These are phyloP conservation scores for Beta lomatogona DNA, from an alignment of 179 eudicot species.

Conservation along the genomic window DNA sequence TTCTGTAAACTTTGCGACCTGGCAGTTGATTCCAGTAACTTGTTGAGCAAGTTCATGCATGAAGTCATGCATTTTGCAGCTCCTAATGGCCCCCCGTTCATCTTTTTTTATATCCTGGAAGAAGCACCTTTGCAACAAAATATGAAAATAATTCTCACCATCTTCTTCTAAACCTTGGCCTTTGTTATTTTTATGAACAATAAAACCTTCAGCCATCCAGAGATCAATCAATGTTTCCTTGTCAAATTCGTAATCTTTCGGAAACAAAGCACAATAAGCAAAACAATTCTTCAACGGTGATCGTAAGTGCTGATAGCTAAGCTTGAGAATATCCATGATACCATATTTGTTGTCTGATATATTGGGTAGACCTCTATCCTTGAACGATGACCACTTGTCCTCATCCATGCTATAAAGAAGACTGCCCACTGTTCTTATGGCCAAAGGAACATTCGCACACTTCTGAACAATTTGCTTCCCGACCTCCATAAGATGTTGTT, in stretches of 20 bases:
- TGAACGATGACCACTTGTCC: neutral
- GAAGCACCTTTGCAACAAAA: constrained; percentile 7
- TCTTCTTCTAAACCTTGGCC: constrained; percentile 1
- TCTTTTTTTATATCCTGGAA: constrained; percentile 14
- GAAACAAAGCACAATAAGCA: constrained; percentile 15
- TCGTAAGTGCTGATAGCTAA: constrained; percentile 9
- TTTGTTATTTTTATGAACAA: neutral
- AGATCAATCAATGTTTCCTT: neutral
- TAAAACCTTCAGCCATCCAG: constrained; percentile 22
- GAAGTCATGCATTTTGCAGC: constrained; percentile 12
- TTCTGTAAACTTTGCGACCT: neutral
- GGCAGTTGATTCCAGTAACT: constrained; percentile 12
- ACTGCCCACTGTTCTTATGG: constrained; percentile 18
- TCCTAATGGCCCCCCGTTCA: neutral
- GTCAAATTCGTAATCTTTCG: neutral
- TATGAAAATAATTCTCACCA: constrained; percentile 1
- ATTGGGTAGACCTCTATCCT: neutral
- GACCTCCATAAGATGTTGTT: neutral
- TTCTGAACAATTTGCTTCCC: constrained; percentile 6
- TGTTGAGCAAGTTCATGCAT: constrained; percentile 1
- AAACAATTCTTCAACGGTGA: constrained; percentile 20
- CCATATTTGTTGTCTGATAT: neutral
- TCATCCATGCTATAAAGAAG: constrained; percentile 3
- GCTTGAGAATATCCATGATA: constrained; percentile 1
- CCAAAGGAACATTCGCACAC: constrained; percentile 31